These are phyloP conservation scores for Teratosphaeria nubilosa DNA, from an alignment of 2,329 filamentous ascomycete genomes.

Conservation along the genomic window DNA sequence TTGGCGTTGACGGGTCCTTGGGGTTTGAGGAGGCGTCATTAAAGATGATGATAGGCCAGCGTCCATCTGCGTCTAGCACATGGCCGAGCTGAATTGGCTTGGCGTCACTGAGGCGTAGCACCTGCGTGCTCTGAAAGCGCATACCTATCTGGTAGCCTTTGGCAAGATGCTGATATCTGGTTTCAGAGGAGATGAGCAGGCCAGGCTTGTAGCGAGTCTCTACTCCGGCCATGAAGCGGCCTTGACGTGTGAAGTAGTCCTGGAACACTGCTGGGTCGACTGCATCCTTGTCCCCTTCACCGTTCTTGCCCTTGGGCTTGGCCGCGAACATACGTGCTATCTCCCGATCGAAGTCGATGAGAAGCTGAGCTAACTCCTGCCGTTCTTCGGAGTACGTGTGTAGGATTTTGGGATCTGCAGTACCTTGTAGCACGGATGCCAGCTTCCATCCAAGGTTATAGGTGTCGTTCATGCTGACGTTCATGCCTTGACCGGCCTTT, in stretches of 20 bases:
- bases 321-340: constrained; percentile 39
- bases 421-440: constrained; percentile 34
- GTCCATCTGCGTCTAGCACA: constrained; percentile 24
- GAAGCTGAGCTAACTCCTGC: constrained; percentile 50
- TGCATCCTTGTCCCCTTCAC: constrained; percentile 14
- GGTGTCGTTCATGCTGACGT: constrained; percentile 59
- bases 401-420: constrained; percentile 27
- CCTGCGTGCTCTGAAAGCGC: constrained; percentile 23
- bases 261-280: constrained; percentile 26
- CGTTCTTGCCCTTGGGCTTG: constrained; percentile 18
- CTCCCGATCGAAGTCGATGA: constrained; percentile 48
- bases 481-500: constrained; percentile 64
- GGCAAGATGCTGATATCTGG: constrained; percentile 20
- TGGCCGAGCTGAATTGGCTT: constrained; percentile 27
- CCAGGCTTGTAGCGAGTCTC: constrained; percentile 21
- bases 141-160: constrained; percentile 22
- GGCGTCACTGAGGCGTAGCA: constrained; percentile 24
- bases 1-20: constrained; percentile 8
- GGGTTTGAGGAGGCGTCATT: constrained; percentile 12
- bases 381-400: constrained; percentile 46
- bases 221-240: constrained; percentile 25
- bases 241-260: constrained; percentile 21
- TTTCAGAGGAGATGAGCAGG: constrained; percentile 13
- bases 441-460: constrained; percentile 52
- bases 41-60: constrained; percentile 26